A percentile compares a stretch with the other conserved stretches of the same genome.
phyloP scores from a whole-genome alignment of 2,329 filamentous ascomycete genomes.

The Fusarium domesticum region DNA sequence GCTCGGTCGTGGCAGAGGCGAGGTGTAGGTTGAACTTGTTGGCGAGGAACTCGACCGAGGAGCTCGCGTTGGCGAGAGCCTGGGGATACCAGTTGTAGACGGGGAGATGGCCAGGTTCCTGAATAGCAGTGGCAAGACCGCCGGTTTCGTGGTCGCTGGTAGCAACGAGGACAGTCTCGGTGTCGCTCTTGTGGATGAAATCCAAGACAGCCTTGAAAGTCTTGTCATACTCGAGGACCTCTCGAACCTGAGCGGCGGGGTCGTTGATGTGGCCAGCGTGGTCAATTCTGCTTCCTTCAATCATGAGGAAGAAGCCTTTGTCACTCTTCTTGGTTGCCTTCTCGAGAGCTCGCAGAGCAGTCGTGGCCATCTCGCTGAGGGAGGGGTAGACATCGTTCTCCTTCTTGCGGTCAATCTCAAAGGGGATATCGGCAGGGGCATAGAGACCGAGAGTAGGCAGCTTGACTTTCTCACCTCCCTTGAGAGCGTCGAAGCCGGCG shows the following conservation, averaged over 20 bases:
- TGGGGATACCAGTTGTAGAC: constrained; percentile 76
- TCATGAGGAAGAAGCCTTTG: constrained; percentile 97
- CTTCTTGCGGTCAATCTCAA: constrained; percentile 83
- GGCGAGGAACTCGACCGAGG: constrained; percentile 70
- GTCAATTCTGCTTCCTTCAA: constrained; percentile 93
- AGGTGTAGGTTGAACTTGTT: constrained; percentile 61
- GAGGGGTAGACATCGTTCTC: constrained; percentile 81
- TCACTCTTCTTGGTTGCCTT: constrained; percentile 80
- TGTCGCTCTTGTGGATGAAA: constrained; percentile 72
- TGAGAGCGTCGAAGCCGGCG: constrained; percentile 70
- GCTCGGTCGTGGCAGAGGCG: constrained; percentile 32
- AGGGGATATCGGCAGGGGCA: constrained; percentile 79
- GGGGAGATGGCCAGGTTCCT: constrained; percentile 51
- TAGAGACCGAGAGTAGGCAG: constrained; percentile 85
- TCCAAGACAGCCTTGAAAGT: constrained; percentile 80
- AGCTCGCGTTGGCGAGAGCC: constrained; percentile 72
- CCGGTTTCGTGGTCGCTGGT: constrained; percentile 98
- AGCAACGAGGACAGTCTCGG: constrained; percentile 76
- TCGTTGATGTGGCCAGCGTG: constrained; percentile 89
- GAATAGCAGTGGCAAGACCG: constrained; percentile 77
- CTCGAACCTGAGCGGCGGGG: constrained; percentile 78
- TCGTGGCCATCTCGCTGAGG: constrained; percentile 84
- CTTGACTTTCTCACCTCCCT: constrained; percentile 63
- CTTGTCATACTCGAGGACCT: constrained; percentile 93
- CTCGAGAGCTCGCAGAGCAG: constrained; percentile 75